Conservation (phyloP, 164 flowering plant genomes). For the Vitis riparia region DNA sequence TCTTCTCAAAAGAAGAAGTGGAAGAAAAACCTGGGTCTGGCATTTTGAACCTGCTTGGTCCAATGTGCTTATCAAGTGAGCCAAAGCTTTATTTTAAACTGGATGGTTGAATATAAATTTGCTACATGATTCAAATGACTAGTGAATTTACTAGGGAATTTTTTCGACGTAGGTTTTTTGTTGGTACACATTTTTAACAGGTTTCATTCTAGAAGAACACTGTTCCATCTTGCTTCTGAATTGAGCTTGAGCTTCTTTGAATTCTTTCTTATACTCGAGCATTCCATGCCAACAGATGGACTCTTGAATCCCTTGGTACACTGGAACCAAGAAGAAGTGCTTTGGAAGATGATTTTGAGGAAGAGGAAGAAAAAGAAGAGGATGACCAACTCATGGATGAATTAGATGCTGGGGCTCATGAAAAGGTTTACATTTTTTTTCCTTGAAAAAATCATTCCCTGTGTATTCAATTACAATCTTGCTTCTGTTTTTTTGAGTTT, state of each 20-base stretch:
- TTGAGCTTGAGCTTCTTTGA: background rate
- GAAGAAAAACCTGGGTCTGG: background rate
- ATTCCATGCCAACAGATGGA: constrained; percentile 55
- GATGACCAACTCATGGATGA: constrained; percentile 61
- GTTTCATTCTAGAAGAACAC: background rate
- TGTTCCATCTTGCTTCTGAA: background rate
- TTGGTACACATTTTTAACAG: background rate
- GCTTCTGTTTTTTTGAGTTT: background rate
- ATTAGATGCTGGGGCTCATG: constrained; percentile 48
- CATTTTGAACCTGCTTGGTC: background rate
- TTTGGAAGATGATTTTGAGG: constrained; percentile 99
- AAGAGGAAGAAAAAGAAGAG: constrained; percentile 94
- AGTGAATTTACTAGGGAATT: background rate
- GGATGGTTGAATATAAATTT: background rate
- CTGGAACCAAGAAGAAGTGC: constrained; percentile 92
- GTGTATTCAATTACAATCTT: background rate
- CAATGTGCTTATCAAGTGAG: background rate
- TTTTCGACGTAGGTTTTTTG: background rate
- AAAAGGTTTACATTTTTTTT: constrained; percentile 51
- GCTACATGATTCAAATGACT: background rate
- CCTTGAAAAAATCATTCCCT: background rate
- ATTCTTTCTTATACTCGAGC: background rate
- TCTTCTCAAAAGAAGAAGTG: too few relatives aligned
- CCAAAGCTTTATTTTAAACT: background rate
- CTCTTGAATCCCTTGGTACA: constrained; percentile 69